phyloP scores from a whole-genome alignment of 2,329 filamentous ascomycete genomes.

The Aspergillus flavus region DNA sequence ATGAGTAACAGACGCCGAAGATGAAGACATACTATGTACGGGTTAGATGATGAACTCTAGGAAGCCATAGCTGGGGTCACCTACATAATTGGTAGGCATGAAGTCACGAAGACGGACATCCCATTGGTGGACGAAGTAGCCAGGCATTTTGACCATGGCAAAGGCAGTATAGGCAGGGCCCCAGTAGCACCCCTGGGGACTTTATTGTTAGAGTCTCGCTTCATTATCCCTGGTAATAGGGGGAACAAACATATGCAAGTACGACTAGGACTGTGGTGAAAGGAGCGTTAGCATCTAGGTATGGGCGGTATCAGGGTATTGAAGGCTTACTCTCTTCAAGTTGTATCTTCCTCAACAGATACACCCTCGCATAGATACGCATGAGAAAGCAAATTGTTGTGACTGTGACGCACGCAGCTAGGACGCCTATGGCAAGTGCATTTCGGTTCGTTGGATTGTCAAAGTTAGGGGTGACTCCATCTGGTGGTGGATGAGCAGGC shows the following conservation, averaged over 20 bases:
- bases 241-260: not conserved
- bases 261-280: not conserved
- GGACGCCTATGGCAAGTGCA: slow-evolving; percentile 18
- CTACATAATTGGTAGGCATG: not conserved
- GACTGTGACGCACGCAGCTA: slow-evolving; percentile 18
- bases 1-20: slow-evolving; percentile 37
- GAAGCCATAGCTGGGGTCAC: no score
- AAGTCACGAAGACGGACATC: not conserved
- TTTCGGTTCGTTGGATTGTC: slow-evolving; percentile 23
- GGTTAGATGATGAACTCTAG: not conserved
- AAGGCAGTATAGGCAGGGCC: not conserved
- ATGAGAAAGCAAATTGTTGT: slow-evolving; percentile 17
- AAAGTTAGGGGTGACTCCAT: slow-evolving; percentile 19
- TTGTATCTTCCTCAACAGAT: slow-evolving; percentile 18
- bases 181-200: not conserved
- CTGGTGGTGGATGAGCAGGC: slow-evolving; percentile 19
- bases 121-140: not conserved
- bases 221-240: not conserved
- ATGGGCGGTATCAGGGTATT: no score
- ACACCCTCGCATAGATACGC: slow-evolving; percentile 19
- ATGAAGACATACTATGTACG: slow-evolving; percentile 19
- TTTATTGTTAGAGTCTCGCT: not conserved
- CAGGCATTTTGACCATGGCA: not conserved
- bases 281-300: not conserved
- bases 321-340: slow-evolving; percentile 24